Evolutionary conservation across 495 filamentous ascomycete genomes (phyloP).

Genomic region (Penicillium odoratum): DNA sequence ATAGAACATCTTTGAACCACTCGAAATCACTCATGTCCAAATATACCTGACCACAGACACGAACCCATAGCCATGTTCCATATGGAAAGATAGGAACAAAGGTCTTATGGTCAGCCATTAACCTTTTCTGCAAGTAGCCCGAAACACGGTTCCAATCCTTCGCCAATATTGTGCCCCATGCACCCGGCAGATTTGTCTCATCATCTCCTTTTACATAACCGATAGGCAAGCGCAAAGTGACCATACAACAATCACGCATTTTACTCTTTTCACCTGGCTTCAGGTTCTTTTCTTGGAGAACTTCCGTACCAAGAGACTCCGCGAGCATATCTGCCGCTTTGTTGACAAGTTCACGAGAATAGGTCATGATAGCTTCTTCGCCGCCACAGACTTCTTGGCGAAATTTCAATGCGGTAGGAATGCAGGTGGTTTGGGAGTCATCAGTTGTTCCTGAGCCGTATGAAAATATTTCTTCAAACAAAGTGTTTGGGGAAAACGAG

Average conservation of each 20-base stretch:
- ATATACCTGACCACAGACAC: slow-evolving; percentile 79
- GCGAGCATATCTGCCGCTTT: slow-evolving; percentile 60
- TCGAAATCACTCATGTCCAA: slow-evolving; percentile 76
- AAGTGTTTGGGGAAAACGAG: slow-evolving; percentile 39
- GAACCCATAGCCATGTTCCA: slow-evolving; percentile 60
- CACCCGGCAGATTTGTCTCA: slow-evolving; percentile 5
- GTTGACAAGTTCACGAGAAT: slow-evolving; percentile 56
- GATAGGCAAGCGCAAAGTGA: slow-evolving; percentile 73
- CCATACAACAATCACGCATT: slow-evolving; percentile 55
- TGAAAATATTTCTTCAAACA: slow-evolving; percentile 73
- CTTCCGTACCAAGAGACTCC: slow-evolving; percentile 63
- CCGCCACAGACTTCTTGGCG: slow-evolving; percentile 69
- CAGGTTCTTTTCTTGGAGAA: slow-evolving; percentile 51
- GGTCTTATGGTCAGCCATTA: slow-evolving; percentile 64
- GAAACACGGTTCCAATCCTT: slow-evolving; percentile 38
- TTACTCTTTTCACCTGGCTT: slow-evolving; percentile 49
- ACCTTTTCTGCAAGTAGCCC: slow-evolving; percentile 56
- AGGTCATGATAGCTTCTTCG: slow-evolving; percentile 64
- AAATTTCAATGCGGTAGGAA: slow-evolving; percentile 69
- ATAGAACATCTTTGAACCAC: slow-evolving; percentile 61
- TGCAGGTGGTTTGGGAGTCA: slow-evolving; percentile 65
- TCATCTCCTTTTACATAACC: slow-evolving; percentile 13
- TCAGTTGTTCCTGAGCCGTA: slow-evolving; percentile 72
- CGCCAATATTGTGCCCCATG: slow-evolving; percentile 28
- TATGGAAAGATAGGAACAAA: slow-evolving; percentile 67